These are phyloP conservation scores for Dianthus caryophyllus DNA, from an alignment of 148 eudicot species.

Conservation along the genomic window DNA sequence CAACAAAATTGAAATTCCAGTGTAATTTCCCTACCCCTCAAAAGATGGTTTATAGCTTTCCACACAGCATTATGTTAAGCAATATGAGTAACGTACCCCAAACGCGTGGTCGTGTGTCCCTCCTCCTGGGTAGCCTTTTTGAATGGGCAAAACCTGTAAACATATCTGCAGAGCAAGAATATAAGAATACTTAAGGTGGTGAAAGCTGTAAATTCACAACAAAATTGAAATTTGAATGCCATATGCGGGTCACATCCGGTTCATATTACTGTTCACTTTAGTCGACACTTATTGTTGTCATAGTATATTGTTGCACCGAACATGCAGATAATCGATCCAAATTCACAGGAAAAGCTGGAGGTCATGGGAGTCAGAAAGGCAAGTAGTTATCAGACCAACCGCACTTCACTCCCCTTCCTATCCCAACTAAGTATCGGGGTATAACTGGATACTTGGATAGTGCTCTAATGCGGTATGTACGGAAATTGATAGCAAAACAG, in stretches of 20 bases:
- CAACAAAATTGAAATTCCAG: not conserved
- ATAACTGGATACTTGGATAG: not conserved
- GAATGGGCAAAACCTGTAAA: conserved; percentile 83
- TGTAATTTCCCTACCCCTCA: not conserved
- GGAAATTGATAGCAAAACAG: not conserved
- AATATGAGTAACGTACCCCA: conserved; percentile 46
- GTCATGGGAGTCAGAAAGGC: too few species aligned
- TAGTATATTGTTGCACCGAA: too few species aligned
- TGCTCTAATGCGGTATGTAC: not conserved
- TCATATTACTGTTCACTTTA: conserved; percentile 3
- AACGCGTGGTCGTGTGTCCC: conserved; percentile 76
- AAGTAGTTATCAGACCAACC: too few species aligned
- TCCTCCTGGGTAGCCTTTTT: conserved; percentile 87
- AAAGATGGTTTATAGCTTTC: not conserved
- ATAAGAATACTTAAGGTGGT: conserved; percentile 3
- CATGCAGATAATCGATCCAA: too few species aligned
- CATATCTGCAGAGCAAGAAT: conserved; percentile 50
- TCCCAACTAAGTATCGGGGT: too few species aligned
- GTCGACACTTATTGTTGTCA: not conserved
- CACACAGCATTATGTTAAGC: not conserved
- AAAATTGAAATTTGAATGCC: not conserved
- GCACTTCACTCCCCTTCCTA: too few species aligned
- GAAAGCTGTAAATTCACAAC: conserved; percentile 1
- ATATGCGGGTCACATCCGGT: not conserved
- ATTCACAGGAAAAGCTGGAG: too few species aligned